Evolutionary conservation across 2,329 filamentous ascomycete genomes (phyloP).

Genomic region (Paradendryphiella salina): DNA sequence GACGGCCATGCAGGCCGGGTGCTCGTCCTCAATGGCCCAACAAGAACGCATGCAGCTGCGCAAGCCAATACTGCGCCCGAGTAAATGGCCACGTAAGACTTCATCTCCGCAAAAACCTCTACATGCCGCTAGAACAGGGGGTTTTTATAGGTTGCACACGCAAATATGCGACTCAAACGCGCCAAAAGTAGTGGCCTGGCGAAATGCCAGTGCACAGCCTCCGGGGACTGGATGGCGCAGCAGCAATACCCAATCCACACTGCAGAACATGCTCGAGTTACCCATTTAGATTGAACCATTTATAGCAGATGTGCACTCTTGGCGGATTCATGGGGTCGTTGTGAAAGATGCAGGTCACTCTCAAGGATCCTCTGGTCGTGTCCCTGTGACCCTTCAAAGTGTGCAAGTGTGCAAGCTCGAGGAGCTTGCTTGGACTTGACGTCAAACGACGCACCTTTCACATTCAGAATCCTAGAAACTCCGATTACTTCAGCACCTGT

Average conservation of each 20-base stretch:
- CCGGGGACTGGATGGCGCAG: constrained; percentile 23
- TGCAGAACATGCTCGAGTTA: constrained; percentile 12
- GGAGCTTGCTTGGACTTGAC: constrained; percentile 19
- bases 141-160: constrained; percentile 17
- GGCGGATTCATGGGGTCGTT: constrained; percentile 19
- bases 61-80: constrained; percentile 22
- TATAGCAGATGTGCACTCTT: constrained; percentile 27
- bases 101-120: constrained; percentile 22
- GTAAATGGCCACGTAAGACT: constrained; percentile 10
- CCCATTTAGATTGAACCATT: constrained; percentile 21
- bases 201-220: constrained; percentile 32
- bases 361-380: constrained; percentile 12
- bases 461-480: constrained; percentile 16
- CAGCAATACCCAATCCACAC: constrained; percentile 13
- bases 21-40: not conserved
- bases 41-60: constrained; percentile 5
- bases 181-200: constrained; percentile 25
- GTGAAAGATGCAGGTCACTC: constrained; percentile 12
- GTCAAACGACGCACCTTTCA: constrained; percentile 20
- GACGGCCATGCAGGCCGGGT: not conserved
- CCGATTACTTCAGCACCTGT: constrained; percentile 24
- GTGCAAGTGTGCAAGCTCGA: constrained; percentile 17
- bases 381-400: constrained; percentile 20
- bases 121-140: constrained; percentile 9
- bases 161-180: constrained; percentile 13